phyloP scores from a whole-genome alignment of 1,284 basidiomycete species.

The Chiua sp. region DNA sequence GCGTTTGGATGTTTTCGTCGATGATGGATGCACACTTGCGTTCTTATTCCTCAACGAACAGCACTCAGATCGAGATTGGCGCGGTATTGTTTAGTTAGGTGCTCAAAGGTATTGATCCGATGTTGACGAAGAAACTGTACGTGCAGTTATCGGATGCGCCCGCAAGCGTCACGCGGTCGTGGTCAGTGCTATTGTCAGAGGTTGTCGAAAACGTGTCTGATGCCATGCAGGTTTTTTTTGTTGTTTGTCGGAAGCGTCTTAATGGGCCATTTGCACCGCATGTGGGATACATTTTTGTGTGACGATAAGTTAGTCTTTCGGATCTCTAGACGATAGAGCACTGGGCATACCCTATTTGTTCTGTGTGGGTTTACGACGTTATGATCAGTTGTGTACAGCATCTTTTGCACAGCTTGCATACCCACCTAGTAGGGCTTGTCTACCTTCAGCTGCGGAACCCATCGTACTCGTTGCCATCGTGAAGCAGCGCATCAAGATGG shows the following conservation, averaged over 20 bases:
- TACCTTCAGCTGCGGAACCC: constrained; percentile 66
- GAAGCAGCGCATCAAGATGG: constrained; percentile 75
- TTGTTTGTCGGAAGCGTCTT: constrained; percentile 85
- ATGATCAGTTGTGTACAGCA: constrained; percentile 71
- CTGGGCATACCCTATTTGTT: constrained; percentile 85
- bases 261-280: constrained; percentile 74
- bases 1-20: constrained; percentile 92
- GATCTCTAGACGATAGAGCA: not conserved
- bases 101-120: constrained; percentile 71
- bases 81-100: constrained; percentile 78
- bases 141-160: constrained; percentile 66
- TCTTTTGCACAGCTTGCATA: constrained; percentile 54
- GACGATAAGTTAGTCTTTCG: constrained; percentile 64
- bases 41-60: constrained; percentile 76
- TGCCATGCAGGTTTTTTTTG: constrained; percentile 60
- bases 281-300: constrained; percentile 89
- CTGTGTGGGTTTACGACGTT: constrained; percentile 79
- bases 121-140: constrained; percentile 70
- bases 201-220: not conserved
- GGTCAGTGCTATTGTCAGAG: constrained; percentile 50
- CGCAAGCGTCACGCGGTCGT: constrained; percentile 60
- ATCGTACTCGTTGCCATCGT: constrained; percentile 64
- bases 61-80: constrained; percentile 83
- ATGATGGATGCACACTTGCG: constrained; percentile 83
- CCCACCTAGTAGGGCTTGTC: constrained; percentile 55